phyloP scores from a whole-genome alignment of 495 filamentous ascomycete genomes.

The Recurvomyces mirabilis region DNA sequence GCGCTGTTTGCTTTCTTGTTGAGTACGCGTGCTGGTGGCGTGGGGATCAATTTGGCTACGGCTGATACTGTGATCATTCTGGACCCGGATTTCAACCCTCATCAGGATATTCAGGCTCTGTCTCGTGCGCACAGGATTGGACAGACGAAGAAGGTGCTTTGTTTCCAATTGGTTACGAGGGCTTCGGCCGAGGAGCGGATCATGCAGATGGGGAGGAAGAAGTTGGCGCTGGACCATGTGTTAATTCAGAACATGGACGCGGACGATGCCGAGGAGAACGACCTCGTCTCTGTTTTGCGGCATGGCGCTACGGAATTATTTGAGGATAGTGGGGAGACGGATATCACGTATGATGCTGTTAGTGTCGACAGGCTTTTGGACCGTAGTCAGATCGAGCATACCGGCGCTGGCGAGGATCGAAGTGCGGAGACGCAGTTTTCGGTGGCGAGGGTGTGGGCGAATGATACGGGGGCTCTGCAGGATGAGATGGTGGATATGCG shows the following conservation, averaged over 20 bases:
- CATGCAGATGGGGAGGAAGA: constrained; percentile 88
- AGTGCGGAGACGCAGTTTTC: constrained; percentile 70
- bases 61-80: constrained; percentile 98
- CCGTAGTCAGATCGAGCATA: constrained; percentile 68
- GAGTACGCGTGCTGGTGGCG: constrained; percentile 86
- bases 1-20: constrained; percentile 79
- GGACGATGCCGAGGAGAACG: constrained; percentile 59
- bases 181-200: constrained; percentile 89
- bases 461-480: constrained; percentile 55
- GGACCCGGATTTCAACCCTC: constrained; percentile 96
- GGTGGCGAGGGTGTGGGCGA: constrained; percentile 86
- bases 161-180: constrained; percentile 87
- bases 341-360: constrained; percentile 65
- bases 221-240: constrained; percentile 85
- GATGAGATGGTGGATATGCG: constrained; percentile 41
- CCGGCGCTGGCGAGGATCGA: constrained; percentile 44
- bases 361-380: constrained; percentile 84
- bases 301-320: constrained; percentile 84
- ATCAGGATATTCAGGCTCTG: constrained; percentile 92
- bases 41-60: constrained; percentile 94
- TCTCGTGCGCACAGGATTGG: constrained; percentile 93
- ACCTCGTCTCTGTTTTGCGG: constrained; percentile 79
- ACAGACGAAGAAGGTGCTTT: constrained; percentile 87
- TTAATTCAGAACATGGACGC: constrained; percentile 82
- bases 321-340: constrained; percentile 52